Base-by-base conservation (phyloP, 2,329 filamentous ascomycete species). In the Fusarium anthophilum region DNA sequence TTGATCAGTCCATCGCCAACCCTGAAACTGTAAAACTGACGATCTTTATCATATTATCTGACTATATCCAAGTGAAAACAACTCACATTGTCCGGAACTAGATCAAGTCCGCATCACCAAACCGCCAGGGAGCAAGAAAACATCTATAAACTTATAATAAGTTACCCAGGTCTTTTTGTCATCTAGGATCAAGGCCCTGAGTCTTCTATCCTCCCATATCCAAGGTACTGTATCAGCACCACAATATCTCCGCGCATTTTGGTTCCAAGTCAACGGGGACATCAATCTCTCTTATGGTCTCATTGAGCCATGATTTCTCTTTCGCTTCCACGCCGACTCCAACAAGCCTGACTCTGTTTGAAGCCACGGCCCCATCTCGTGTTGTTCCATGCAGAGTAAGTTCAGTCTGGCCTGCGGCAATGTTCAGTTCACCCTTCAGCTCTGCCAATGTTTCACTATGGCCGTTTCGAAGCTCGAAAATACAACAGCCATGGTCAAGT, bases 391-490 rank as follows among this genome's bases (percentile, higher is more conserved):
- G 63, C 48, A 83, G 59, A 9, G 69, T 75, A 50, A 81, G 77
- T 24, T 82, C 79, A 56, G 75, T 77, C 18, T 76, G 64, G 14
- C 77, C 79, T 37, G 70, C 70, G 43, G 73, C 70, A 32, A 83
- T 80, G 38, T 71, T 76, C 55, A 83, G 50, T 7, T 75, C 63
- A 5, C 81, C 82, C 57, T 70, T 77, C 45, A 83, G 58, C 50
- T 74, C 67, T 37, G 79, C 79, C 39, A 82, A 44, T 14, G 70
- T 63, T 43, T 79, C 68, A n/a, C 76, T 76, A 26, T 72, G 66
- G 30, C 72, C 69, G 43, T 78, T 79, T 44, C 76, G 73, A 30
- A 83, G 70, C 65, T 81, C 79, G 35, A 83, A 83, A 24, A 73
- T 62, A 59, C 79, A 80, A 22, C 63, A 45, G 6, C 80, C 81